Conservation (phyloP, 345 rosid species). For the Citrus sinensis region DVS_A1.0 CM039167.1:2633501-2634000, state of each 20-base stretch:
- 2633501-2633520: constrained; percentile 84
- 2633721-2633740: constrained; percentile 98
- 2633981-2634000: not conserved
- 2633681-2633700: constrained; percentile 74
- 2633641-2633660: constrained; percentile 87
- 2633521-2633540: constrained; percentile 89
- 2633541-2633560: constrained; percentile 95
- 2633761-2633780: constrained; percentile 82
- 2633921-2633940: not conserved
- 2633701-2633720: constrained; percentile 83
- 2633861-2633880: constrained; percentile 6
- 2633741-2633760: constrained; percentile 83
- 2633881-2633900: constrained; percentile 15
- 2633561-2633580: constrained; percentile 67
- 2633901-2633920: constrained; percentile 28
- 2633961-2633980: not conserved
- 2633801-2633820: constrained; percentile 69
- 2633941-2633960: not conserved
- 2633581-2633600: constrained; percentile 91
- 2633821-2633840: constrained; percentile 74
- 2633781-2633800: constrained; percentile 89
- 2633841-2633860: constrained; percentile 77
- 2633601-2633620: constrained; percentile 96
- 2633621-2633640: constrained; percentile 95
- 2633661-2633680: constrained; percentile 89